These are phyloP conservation scores for Neofusicoccum sp. DNA, from an alignment of 2,329 filamentous ascomycete genomes.

Conservation along the genomic window DNA sequence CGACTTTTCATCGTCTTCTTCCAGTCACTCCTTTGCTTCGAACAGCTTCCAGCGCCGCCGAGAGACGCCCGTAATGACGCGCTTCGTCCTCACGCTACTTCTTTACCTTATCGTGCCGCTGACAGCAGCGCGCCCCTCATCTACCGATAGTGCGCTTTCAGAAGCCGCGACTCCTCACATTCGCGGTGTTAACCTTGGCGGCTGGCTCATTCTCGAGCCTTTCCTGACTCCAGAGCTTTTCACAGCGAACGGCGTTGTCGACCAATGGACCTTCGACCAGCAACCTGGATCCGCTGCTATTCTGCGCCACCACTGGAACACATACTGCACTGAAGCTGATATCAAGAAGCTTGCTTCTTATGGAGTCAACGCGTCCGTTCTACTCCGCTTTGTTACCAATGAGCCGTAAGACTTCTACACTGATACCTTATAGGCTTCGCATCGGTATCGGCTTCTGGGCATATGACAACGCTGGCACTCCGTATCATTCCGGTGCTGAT, in stretches of 20 bases:
- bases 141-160: neutral
- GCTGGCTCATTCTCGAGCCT: constrained; percentile 37
- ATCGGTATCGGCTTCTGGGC: constrained; percentile 57
- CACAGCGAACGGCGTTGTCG: constrained; percentile 31
- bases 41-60: no score
- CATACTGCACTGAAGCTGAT: constrained; percentile 42
- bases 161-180: neutral
- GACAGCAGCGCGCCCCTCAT: neutral
- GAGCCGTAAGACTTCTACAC: neutral
- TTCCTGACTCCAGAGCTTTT: constrained; percentile 39
- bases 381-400: neutral
- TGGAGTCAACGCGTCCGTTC: constrained; percentile 34
- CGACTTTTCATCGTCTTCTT: no score
- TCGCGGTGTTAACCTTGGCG: constrained; percentile 37
- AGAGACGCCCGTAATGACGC: no score
- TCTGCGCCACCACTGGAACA: constrained; percentile 36
- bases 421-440: constrained; percentile 34
- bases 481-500: constrained; percentile 49
- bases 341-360: constrained; percentile 40
- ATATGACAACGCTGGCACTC: constrained; percentile 42
- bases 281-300: constrained; percentile 29
- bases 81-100: neutral
- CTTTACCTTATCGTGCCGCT: neutral
- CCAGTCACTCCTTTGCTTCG: no score
- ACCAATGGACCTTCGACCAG: constrained; percentile 41